Evolutionary conservation across 2,329 filamentous ascomycete species (phyloP), one percentile per base, ranked within the genome.

Genomic region (Calonectria pseudoreteaudii): DNA sequence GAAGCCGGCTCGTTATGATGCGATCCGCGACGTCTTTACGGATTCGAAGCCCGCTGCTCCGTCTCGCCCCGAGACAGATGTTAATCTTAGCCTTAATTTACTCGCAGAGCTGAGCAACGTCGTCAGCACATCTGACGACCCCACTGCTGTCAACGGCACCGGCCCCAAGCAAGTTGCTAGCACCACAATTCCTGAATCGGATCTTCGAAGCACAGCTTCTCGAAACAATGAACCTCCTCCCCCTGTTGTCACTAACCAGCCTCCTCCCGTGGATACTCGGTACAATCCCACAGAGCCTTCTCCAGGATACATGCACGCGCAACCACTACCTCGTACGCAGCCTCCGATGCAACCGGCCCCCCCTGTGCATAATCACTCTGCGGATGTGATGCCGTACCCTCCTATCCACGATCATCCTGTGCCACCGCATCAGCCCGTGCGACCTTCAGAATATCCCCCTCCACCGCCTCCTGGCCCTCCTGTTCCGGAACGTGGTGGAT

Each of bases 21-120:
- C 83, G n/a, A 84, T 84, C 66, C 82, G 83, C n/a, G 86, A 87
- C 71, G 83, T 87, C 36, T 87, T 87, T 74, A 84, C 84, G 16
- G 80, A 84, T 68, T 81, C 83, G 10, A 84, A 82, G 70, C 83
- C 85, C 26, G 76, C 77, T 7, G 71, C 82, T 20, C 67, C 80
- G 14, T 81, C 82, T 2, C 72, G 77, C 9, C 72, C 76, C 5
- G 80, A 82, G 14, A 71, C 73, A 18, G 79, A 80, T 36, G 73
- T 71, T 18, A 77, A 66, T 23, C 70, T 81, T 36, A 75, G 78
- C 28, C 83, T 86, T 47, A 82, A 83, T 71, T 73, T 84, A 10
- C 78, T 86, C 31, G 84, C 84, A 14, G 79, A 83, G 72, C 66
- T 86, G 47, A 85, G 84, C 78, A 81, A 81, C 28, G 76, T 84